phyloP scores from a whole-genome alignment of 2,329 filamentous ascomycete species.

The Albifimbria verrucaria region DNA sequence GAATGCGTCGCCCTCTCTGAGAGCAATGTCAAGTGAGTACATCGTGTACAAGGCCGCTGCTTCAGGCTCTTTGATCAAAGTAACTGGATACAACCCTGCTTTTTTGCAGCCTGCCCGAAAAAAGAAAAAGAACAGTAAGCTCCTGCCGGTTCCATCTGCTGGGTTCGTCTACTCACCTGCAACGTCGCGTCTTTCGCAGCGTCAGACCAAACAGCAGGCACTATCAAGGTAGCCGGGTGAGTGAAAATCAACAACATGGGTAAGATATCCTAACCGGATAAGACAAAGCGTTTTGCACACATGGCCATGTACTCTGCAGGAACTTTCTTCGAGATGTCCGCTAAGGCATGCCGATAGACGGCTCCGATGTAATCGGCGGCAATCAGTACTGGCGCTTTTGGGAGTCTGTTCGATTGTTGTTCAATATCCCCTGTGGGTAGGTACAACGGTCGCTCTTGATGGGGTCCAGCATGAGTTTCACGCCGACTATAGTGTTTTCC shows the following conservation, averaged over 20 bases:
- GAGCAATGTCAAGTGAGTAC: slow-evolving; percentile 4
- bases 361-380: slow-evolving; percentile 12
- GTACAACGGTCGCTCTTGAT: slow-evolving; percentile 10
- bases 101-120: slow-evolving; percentile 8
- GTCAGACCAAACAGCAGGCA: slow-evolving; percentile 16
- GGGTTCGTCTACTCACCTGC: slow-evolving; percentile 5
- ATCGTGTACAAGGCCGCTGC: slow-evolving; percentile 14
- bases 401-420: slow-evolving; percentile 6
- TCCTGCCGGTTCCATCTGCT: no score
- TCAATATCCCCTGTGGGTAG: slow-evolving; percentile 6
- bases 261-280: slow-evolving; percentile 12
- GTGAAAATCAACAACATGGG: no score
- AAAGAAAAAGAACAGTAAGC: background rate
- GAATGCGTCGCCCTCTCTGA: slow-evolving; percentile 10
- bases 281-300: slow-evolving; percentile 13
- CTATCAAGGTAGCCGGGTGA: slow-evolving; percentile 4
- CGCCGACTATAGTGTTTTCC: slow-evolving; percentile 8
- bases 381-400: slow-evolving; percentile 11
- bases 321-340: slow-evolving; percentile 9
- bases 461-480: slow-evolving; percentile 17
- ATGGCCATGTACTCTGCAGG: slow-evolving; percentile 9
- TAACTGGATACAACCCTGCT: slow-evolving; percentile 12
- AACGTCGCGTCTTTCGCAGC: slow-evolving; percentile 13
- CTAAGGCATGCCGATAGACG: slow-evolving; percentile 10
- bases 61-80: slow-evolving; percentile 15